These are phyloP conservation scores for Monilinia vaccinii-corymbosi DNA, from an alignment of 2,329 filamentous ascomycete genomes.

Conservation along the genomic window DNA sequence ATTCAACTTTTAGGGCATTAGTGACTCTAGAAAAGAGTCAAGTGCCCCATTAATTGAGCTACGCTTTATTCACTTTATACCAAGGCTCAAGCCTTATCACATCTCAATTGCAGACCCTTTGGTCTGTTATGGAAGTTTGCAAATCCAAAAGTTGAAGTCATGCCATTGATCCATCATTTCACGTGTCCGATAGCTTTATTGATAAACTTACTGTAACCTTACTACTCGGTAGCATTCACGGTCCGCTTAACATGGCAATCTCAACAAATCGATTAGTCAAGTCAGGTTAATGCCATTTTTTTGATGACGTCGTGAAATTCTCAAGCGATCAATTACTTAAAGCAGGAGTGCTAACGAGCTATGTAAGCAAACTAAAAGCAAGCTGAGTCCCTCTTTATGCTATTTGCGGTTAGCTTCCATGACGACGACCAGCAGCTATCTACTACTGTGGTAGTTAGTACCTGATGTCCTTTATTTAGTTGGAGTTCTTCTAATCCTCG, in stretches of 20 bases:
- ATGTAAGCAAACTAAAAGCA: too few species aligned
- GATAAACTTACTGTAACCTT: too few species aligned
- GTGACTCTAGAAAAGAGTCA: too few species aligned
- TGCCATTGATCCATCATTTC: neutral
- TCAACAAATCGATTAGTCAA: conserved; percentile 3
- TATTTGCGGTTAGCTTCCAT: neutral
- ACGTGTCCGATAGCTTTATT: neutral
- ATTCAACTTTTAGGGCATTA: too few species aligned
- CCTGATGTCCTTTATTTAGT: neutral
- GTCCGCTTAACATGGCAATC: neutral
- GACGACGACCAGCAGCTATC: neutral
- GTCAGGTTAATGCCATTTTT: neutral
- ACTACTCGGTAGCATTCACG: too few species aligned
- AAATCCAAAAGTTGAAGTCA: neutral
- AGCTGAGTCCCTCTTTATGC: too few species aligned
- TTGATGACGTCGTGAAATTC: neutral
- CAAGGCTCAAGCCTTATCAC: too few species aligned
- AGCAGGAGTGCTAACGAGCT: neutral
- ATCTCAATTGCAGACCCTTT: too few species aligned
- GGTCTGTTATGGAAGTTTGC: too few species aligned
- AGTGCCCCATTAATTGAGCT: too few species aligned
- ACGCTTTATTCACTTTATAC: too few species aligned
- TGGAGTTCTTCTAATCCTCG: neutral
- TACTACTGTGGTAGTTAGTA: too few species aligned
- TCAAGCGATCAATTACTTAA: neutral